Conservation (phyloP, 83 land plant species). For the Picea mariana region DNA sequence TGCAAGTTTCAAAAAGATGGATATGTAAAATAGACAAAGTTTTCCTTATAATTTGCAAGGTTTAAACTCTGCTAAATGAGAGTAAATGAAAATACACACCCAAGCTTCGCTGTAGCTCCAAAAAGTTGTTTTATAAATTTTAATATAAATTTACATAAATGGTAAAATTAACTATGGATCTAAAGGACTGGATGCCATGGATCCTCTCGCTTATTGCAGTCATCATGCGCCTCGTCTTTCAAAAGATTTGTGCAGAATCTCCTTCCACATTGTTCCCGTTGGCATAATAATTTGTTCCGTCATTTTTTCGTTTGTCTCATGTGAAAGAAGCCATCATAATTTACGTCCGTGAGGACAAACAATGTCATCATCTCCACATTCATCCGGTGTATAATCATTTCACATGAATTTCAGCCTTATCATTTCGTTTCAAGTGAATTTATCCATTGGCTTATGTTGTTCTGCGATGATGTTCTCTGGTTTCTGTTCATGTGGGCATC, state of each 20-base stretch:
- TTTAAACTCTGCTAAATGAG: too few species aligned
- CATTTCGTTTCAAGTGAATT: not conserved
- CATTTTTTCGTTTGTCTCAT: not conserved
- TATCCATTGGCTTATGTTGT: not conserved
- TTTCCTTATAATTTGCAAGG: too few species aligned
- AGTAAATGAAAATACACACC: too few species aligned
- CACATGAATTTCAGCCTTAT: conserved; percentile 7
- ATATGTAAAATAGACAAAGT: too few species aligned
- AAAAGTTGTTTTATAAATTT: too few species aligned
- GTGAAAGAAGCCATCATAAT: not conserved
- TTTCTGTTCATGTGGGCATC: not conserved
- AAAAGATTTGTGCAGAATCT: not conserved
- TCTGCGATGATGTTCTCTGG: not conserved
- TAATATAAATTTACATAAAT: too few species aligned
- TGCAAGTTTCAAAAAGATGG: too few species aligned
- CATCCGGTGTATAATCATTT: not conserved
- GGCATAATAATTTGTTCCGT: too few species aligned
- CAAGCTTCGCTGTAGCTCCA: too few species aligned
- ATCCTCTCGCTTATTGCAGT: not conserved
- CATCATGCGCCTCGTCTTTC: not conserved
- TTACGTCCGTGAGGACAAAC: not conserved
- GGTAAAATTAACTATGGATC: too few species aligned
- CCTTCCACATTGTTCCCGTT: too few species aligned
- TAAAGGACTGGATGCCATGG: not conserved
- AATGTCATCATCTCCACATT: not conserved